These are phyloP conservation scores for Pleochaeta shiraiana DNA, from an alignment of 2,329 filamentous ascomycete species.

Conservation along the genomic window DNA sequence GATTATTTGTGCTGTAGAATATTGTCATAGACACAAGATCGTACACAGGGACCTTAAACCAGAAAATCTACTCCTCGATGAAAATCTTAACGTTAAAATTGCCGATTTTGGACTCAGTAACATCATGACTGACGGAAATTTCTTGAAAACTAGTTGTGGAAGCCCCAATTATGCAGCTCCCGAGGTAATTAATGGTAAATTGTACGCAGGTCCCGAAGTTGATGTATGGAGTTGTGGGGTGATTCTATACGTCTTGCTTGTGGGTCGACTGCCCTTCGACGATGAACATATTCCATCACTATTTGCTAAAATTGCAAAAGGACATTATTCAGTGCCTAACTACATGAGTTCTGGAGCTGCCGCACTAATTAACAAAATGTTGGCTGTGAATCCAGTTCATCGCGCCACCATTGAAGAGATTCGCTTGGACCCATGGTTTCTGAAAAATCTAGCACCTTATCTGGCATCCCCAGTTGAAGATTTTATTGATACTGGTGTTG, in stretches of 20 bases:
- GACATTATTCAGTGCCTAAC: constrained; percentile 76
- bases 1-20: constrained; percentile 96
- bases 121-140: constrained; percentile 99
- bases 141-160: constrained; percentile 94
- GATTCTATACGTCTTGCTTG: constrained; percentile 66
- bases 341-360: constrained; percentile 78
- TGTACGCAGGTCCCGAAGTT: constrained; percentile 93
- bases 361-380: constrained; percentile 71
- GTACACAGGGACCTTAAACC: constrained; percentile 95
- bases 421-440: constrained; percentile 83
- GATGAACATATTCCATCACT: constrained; percentile 95
- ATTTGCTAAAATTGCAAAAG: constrained; percentile 93
- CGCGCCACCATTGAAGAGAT: constrained; percentile 90
- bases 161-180: constrained; percentile 97
- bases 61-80: constrained; percentile 87
- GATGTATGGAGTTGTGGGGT: constrained; percentile 97
- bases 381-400: constrained; percentile 87
- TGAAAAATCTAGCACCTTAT: constrained; percentile 67
- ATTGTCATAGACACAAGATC: constrained; percentile 97
- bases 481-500: constrained; percentile 82
- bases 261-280: constrained; percentile 78
- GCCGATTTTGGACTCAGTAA: constrained; percentile 97
- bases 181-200: constrained; percentile 92
- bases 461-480: constrained; percentile 75
- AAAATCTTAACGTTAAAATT: constrained; percentile 96